Evolutionary conservation across 208 protist genomes (phyloP).

Genomic region (Trypanosoma rangeli): DNA sequence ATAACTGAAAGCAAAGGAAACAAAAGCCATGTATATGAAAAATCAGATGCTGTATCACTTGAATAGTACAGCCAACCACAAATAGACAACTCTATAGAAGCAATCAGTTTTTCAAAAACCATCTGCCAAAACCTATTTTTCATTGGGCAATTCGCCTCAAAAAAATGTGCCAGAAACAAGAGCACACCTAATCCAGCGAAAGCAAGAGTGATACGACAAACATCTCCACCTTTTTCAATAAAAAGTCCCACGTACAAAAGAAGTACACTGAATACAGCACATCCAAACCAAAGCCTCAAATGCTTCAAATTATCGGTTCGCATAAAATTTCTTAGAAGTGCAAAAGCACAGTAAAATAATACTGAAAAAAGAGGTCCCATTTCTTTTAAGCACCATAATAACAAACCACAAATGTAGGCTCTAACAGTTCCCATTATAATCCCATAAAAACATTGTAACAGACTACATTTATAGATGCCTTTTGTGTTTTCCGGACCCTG

Average conservation of each 20-base stretch:
- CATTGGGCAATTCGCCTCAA: background rate
- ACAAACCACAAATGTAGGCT: constrained; percentile 6
- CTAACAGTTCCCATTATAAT: constrained; percentile 6
- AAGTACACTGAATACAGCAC: constrained; percentile 4
- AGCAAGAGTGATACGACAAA: background rate
- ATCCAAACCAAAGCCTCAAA: background rate
- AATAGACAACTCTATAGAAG: constrained; percentile 14
- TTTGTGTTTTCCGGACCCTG: background rate
- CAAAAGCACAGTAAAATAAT: constrained; percentile 12
- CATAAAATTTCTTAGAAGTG: background rate
- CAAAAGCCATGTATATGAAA: constrained; percentile 13
- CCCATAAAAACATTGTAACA: background rate
- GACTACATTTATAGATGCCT: background rate
- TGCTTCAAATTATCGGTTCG: background rate
- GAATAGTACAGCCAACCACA: constrained; percentile 2
- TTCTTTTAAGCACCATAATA: constrained; percentile 11
- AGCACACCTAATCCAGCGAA: background rate
- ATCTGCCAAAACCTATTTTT: constrained; percentile 9
- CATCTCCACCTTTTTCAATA: background rate
- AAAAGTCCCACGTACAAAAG: constrained; percentile 1
- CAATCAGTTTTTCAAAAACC: constrained; percentile 7
- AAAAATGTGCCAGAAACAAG: background rate
- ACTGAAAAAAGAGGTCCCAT: constrained; percentile 6
- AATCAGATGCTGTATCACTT: background rate
- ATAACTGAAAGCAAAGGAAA: constrained; percentile 19